Evolutionary conservation across 179 eudicot genomes (phyloP).

Genomic region (Drosera spatulata): DNA sequence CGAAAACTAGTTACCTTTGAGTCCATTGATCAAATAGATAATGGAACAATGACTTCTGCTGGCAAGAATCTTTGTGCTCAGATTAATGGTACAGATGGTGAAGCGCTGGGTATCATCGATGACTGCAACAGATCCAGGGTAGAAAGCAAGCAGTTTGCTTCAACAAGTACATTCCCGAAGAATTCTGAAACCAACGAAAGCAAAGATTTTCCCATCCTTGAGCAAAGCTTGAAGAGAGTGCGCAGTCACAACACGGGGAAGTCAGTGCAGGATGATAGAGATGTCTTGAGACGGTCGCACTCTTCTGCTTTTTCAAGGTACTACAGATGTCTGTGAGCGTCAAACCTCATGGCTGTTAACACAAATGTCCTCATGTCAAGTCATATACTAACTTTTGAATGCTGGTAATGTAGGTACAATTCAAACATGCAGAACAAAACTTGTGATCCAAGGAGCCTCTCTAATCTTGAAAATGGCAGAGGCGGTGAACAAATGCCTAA

Average conservation of each 20-base stretch:
- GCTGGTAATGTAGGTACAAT: conserved; percentile 28
- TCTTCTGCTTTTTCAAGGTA: conserved; percentile 54
- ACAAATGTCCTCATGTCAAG: not conserved
- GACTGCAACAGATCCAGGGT: conserved; percentile 11
- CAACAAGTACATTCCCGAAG: conserved; percentile 10
- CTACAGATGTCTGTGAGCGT: not conserved
- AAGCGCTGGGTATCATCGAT: conserved; percentile 5
- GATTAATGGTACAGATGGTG: conserved; percentile 2
- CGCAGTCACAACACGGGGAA: conserved; percentile 18
- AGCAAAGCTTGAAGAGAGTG: conserved; percentile 30
- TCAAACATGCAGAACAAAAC: conserved; percentile 17
- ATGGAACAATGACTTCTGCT: conserved; percentile 7
- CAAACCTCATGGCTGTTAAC: no score
- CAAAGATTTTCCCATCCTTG: conserved; percentile 14
- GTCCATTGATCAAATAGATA: conserved; percentile 1
- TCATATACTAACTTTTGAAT: not conserved
- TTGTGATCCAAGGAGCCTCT: conserved; percentile 16
- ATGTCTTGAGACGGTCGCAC: conserved; percentile 34
- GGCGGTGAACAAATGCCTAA: conserved; percentile 14
- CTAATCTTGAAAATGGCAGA: conserved; percentile 14
- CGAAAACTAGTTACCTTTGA: conserved; percentile 10
- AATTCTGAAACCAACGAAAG: conserved; percentile 13
- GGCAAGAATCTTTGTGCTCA: conserved; percentile 9
- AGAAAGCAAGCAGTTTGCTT: conserved; percentile 15
- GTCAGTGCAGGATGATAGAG: conserved; percentile 18